Base-by-base conservation (phyloP, 2,329 filamentous ascomycete genomes). In the Fusarium pseudocircinatum region DNA sequence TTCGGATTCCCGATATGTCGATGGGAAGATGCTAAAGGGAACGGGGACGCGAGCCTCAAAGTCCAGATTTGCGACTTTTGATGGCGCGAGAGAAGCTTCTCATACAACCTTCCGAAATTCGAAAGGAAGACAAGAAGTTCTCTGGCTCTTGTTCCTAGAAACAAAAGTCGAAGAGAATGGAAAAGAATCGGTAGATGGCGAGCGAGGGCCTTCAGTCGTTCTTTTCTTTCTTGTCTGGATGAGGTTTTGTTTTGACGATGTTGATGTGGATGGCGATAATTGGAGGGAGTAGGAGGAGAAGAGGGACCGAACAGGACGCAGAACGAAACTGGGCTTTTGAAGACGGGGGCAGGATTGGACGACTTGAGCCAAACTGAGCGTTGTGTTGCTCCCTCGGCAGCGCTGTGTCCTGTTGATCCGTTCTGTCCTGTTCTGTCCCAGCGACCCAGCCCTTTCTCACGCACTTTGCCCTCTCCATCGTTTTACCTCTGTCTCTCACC, bases 11-110 rank as follows among this genome's bases (percentile, higher is more conserved):
- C 93, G 91, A 91, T 98, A 98, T 87, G 95, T 94, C 86, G 95
- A 97, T 89, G 96, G 96, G 92, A 98, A 98, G 93, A 98, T 93
- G 94, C 95, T 98, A 92, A 98, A 97, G 88, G 96, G 96, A 87
- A 98, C 96, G 90, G 96, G 94, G 87, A 98, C 94, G 87, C 95
- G 94, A 88, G 95, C 95, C 93, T 97, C 95, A 96, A 97, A 98
- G 94, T 98, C 95, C 95, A 98, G 95, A 89, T 94, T 98, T 94
- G 88, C 94, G 93, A 93, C 91, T 92, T 93, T 91, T 91, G 79
- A 84, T 84, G 85, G 86, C 87, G 91, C 85, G 83, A 85, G 86
- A 87, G 84, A 85, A 90, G 89, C 88, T 91, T 92, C 92, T 94
- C 90, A 84, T 83, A 81, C 83, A 84, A 84, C 83, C 83, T 84